A percentile compares a stretch with the other conserved stretches of the same genome.
phyloP scores from a whole-genome alignment of 192 early-diverging fungal genomes.

The Dispira simplex region DNA sequence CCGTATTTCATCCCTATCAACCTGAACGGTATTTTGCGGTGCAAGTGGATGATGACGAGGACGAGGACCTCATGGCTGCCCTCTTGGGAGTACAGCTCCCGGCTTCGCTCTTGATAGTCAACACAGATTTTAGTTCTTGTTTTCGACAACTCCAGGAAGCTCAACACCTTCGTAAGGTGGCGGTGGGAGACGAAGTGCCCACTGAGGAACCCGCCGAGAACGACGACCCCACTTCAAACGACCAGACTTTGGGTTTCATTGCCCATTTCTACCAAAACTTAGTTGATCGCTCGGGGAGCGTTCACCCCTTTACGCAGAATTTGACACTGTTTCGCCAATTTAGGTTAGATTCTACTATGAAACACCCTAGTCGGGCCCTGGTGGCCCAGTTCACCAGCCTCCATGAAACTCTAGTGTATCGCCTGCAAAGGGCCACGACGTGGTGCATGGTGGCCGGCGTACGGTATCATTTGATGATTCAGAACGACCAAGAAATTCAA shows the following conservation, averaged over 20 bases:
- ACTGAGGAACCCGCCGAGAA: background rate
- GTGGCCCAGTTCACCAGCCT: background rate
- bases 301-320: background rate
- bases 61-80: slow-evolving; percentile 52
- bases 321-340: background rate
- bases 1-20: too few relatives aligned
- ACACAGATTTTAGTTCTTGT: slow-evolving; percentile 16
- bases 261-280: too few relatives aligned
- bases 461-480: background rate
- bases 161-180: background rate
- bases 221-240: background rate
- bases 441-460: background rate
- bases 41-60: slow-evolving; percentile 69
- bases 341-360: background rate
- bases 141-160: slow-evolving; percentile 13
- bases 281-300: slow-evolving; percentile 11
- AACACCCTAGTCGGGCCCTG: background rate
- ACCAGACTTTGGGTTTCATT: background rate
- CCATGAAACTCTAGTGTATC: background rate
- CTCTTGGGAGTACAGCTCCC: slow-evolving; percentile 36
- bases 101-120: slow-evolving; percentile 45
- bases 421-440: background rate
- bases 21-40: slow-evolving; percentile 30
- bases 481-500: background rate
- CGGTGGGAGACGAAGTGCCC: background rate